These are phyloP conservation scores for Flaveria bidentis DNA, from an alignment of 129 eudicot genomes.

Conservation along the genomic window DNA sequence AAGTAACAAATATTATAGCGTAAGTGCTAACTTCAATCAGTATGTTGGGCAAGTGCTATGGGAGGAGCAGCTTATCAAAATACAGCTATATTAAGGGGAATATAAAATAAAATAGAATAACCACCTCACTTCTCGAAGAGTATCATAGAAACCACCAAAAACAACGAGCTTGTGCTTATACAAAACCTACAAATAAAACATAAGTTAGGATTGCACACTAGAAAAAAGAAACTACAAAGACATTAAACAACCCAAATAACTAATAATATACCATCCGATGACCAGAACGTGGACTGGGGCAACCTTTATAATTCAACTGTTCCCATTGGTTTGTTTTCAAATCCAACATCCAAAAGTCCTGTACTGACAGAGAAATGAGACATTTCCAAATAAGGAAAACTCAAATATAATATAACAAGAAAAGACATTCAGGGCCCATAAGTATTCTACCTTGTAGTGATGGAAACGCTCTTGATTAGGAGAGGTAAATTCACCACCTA, in stretches of 20 bases:
- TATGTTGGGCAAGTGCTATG: neutral
- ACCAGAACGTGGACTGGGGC: conserved; percentile 99
- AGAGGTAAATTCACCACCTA: conserved; percentile 98
- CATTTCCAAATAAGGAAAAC: neutral
- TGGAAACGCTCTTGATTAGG: conserved; percentile 99
- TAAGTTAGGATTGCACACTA: conserved; percentile 5
- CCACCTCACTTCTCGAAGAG: conserved; percentile 99
- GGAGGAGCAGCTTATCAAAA: neutral
- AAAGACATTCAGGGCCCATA: conserved; percentile 3
- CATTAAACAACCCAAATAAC: conserved; percentile 11
- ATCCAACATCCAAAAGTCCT: conserved; percentile 98
- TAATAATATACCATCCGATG: conserved; percentile 78
- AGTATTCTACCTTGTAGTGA: conserved; percentile 78
- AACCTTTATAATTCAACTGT: conserved; percentile 92
- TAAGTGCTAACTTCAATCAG: neutral
- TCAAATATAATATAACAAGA: neutral
- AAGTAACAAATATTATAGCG: conserved; percentile 3
- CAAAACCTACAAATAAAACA: conserved; percentile 61
- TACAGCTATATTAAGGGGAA: neutral
- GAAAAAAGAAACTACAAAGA: neutral
- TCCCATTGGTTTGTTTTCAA: conserved; percentile 98
- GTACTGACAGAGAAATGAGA: conserved; percentile 22
- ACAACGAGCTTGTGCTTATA: conserved; percentile 94
- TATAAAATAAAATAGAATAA: neutral
- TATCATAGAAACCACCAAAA: conserved; percentile 98